Evolutionary conservation across 1,139 yeast species (phyloP).

Genomic region (Arxiozyma slooffiae): DNA sequence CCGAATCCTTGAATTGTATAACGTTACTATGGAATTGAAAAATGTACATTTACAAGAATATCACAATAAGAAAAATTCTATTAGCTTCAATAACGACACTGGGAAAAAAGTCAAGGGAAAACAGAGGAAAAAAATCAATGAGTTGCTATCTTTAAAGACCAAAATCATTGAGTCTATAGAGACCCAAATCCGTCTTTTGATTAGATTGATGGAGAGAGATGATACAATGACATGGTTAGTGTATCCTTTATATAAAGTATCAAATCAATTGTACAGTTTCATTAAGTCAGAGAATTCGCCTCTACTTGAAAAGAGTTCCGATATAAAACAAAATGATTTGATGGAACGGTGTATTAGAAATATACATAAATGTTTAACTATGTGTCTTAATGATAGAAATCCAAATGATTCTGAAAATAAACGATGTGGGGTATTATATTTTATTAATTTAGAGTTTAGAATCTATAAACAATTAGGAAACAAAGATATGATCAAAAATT

Average conservation of each 20-base stretch:
- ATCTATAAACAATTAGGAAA: constrained; percentile 63
- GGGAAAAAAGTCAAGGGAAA: not conserved
- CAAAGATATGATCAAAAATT: constrained; percentile 66
- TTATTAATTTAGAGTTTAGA: constrained; percentile 62
- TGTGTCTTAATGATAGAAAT: constrained; percentile 72
- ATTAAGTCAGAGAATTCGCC: not conserved
- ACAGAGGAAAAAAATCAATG: not conserved
- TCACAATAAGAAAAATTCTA: not conserved
- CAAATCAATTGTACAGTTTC: not conserved
- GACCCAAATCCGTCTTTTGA: not conserved
- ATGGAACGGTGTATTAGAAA: constrained; percentile 41
- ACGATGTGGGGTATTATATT: constrained; percentile 59
- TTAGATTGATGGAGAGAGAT: constrained; percentile 3
- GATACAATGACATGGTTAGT: constrained; percentile 2
- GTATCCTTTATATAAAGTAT: constrained; percentile 1
- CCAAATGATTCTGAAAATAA: constrained; percentile 43
- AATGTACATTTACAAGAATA: constrained; percentile 1
- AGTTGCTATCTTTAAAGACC: not conserved
- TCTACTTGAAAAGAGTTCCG: not conserved
- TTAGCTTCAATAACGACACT: not conserved
- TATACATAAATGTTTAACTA: constrained; percentile 63
- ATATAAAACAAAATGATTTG: not conserved
- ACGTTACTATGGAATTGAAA: constrained; percentile 18
- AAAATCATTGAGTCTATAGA: constrained; percentile 1
- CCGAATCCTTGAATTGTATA: constrained; percentile 9